Base-by-base conservation (phyloP, 441 rosid species). In the Gossypium davidsonii region DNA sequence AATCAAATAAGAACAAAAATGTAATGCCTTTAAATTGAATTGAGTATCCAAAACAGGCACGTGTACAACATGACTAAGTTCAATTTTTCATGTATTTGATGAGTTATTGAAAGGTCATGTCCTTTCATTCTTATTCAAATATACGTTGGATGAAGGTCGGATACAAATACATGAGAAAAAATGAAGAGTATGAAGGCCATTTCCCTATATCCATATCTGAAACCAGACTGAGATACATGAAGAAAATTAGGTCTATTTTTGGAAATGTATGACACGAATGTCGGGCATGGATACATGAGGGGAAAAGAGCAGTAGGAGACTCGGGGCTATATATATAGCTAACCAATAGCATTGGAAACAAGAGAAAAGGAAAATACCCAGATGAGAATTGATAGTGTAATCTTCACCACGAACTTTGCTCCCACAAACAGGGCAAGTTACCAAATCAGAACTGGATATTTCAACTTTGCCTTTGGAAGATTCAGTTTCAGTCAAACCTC, bases 401-500 rank as follows among this genome's bases (percentile, higher is more conserved):
- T 84, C 83, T 74, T 79, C 86, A 14, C 85, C 84, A 10, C 81
- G 76, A 74, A 90, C 70, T 73, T 59, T 72, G 53, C 67, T 72
- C 57, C 83, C 81, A 67, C 94, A 91, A 44, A 85, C 85, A 59
- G 89, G 86, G 73, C 94, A 77, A 46, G 46, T 68, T 46, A 85
- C 86, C 82, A 76, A 70, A 65, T 79, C 80, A 18, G 64, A 18
- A 56, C 20, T 23, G 2, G 46, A 72, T 28, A 55, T 58, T 56
- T 64, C 73, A 37, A 49, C 79, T 25, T 67, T 74, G 64, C 76
- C 67, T 66, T 58, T 73, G 20, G 67, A 31, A 14, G 62, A 67
- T 23, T 65, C 71, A 23, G 9, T 31, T 64, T 75, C 26, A 67
- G 52, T 70, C 31, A 14, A 74, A 3, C 57, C 71, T 20, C 79